These are phyloP conservation scores for Botrytis fragariae DNA, from an alignment of 2,329 filamentous ascomycete species.

Conservation along the genomic window DNA sequence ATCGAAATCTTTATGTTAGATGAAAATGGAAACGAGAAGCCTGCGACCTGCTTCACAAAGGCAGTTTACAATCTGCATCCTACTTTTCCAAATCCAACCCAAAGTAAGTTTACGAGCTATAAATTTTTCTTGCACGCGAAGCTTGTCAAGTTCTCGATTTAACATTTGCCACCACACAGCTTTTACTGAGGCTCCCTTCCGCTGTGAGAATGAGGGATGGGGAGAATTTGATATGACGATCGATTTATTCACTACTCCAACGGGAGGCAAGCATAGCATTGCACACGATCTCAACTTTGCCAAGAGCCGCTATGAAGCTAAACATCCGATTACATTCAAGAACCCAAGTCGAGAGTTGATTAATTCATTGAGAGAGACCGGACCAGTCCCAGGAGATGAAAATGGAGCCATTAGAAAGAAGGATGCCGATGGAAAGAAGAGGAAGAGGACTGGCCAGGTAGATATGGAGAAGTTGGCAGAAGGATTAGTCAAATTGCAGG, in stretches of 20 bases:
- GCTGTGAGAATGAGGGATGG: constrained; percentile 92
- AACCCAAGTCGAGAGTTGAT: constrained; percentile 89
- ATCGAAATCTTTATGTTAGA: constrained; percentile 83
- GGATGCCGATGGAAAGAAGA: constrained; percentile 73
- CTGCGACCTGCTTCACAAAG: constrained; percentile 85
- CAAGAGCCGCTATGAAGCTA: constrained; percentile 74
- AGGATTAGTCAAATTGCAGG: constrained; percentile 79
- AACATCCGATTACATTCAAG: constrained; percentile 80
- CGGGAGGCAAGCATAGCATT: constrained; percentile 76
- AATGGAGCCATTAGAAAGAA: constrained; percentile 56
- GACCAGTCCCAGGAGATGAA: constrained; percentile 76
- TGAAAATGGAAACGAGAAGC: constrained; percentile 78
- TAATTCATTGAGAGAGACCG: constrained; percentile 75
- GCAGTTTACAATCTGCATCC: constrained; percentile 91
- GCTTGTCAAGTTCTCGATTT: constrained; percentile 2
- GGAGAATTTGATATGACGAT: constrained; percentile 97
- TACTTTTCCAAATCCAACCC: constrained; percentile 81
- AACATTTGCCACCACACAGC: constrained; percentile 46
- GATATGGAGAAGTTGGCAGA: constrained; percentile 98
- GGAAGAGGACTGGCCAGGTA: constrained; percentile 57
- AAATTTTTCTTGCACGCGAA: not conserved
- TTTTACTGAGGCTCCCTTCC: constrained; percentile 82
- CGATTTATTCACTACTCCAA: constrained; percentile 77
- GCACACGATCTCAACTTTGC: constrained; percentile 91
- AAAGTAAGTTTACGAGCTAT: constrained; percentile 59